phyloP scores from a whole-genome alignment of 805 yeast species.

The Sungouiella thailandica region DNA sequence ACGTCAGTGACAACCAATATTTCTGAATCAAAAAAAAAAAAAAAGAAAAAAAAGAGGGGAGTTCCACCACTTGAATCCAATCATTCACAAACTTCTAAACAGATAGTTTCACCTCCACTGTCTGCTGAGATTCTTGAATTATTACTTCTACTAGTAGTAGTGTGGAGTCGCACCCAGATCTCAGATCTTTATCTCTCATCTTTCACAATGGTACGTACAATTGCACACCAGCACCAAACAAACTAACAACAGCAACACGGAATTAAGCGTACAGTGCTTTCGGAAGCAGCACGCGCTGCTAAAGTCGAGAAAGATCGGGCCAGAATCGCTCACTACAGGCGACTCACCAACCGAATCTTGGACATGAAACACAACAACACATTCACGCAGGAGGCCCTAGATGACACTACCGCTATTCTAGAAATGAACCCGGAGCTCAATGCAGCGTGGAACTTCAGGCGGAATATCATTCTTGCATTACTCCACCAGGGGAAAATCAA shows the following conservation, averaged over 20 bases:
- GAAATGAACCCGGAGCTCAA: slow-evolving; percentile 79
- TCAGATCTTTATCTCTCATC: too few relatives aligned
- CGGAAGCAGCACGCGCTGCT: slow-evolving; percentile 49
- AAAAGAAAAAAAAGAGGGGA: too few relatives aligned
- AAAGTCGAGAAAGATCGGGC: slow-evolving; percentile 55
- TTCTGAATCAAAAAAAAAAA: too few relatives aligned
- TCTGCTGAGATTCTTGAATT: too few relatives aligned
- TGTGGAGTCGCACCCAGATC: too few relatives aligned
- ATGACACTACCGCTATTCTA: slow-evolving; percentile 53
- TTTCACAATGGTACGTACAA: too few relatives aligned
- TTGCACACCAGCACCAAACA: too few relatives aligned
- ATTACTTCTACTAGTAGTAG: too few relatives aligned
- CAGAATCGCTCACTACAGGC: slow-evolving; percentile 54
- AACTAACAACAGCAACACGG: slow-evolving; percentile 77
- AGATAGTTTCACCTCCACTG: too few relatives aligned
- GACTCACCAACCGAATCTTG: slow-evolving; percentile 43
- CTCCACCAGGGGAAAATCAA: slow-evolving; percentile 13
- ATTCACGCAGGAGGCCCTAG: slow-evolving; percentile 35
- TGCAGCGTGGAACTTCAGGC: slow-evolving; percentile 83
- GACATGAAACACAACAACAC: slow-evolving; percentile 13
- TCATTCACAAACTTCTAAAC: too few relatives aligned
- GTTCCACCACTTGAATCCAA: too few relatives aligned
- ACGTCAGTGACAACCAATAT: too few relatives aligned
- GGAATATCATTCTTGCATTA: slow-evolving; percentile 54
- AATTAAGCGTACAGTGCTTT: slow-evolving; percentile 53